Conservation (phyloP, 345 rosid genomes). For the Bruguiera sexangula region DNA sequence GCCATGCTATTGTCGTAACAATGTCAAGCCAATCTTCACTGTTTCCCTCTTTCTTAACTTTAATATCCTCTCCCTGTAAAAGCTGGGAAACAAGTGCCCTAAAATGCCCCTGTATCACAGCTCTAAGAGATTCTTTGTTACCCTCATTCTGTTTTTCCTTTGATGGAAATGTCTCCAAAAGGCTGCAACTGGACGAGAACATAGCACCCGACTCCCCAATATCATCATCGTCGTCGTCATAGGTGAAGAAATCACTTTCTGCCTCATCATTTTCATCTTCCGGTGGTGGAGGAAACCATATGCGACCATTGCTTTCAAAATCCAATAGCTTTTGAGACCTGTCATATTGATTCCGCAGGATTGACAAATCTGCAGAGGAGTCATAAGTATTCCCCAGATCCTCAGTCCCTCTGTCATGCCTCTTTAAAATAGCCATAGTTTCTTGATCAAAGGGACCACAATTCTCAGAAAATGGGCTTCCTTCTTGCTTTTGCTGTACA, state of each 20-base stretch:
- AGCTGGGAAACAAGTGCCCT: conserved; percentile 96
- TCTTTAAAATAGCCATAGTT: conserved; percentile 50
- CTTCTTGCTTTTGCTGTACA: conserved; percentile 71
- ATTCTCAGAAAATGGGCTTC: conserved; percentile 46
- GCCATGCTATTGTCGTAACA: conserved; percentile 79
- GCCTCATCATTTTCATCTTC: conserved; percentile 80
- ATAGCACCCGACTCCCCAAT: conserved; percentile 70
- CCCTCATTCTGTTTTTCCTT: conserved; percentile 64
- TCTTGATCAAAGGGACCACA: conserved; percentile 51
- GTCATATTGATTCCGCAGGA: conserved; percentile 35
- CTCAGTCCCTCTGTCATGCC: conserved; percentile 42
- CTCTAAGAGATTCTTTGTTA: conserved; percentile 67
- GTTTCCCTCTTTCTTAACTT: conserved; percentile 42
- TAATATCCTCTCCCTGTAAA: conserved; percentile 67
- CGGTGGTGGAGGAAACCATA: conserved; percentile 94
- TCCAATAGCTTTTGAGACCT: conserved; percentile 56
- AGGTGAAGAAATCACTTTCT: conserved; percentile 61
- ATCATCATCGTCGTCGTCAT: conserved; percentile 87
- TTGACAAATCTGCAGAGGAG: conserved; percentile 38
- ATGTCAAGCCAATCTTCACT: conserved; percentile 77
- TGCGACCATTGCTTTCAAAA: conserved; percentile 73
- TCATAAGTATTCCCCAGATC: conserved; percentile 51
- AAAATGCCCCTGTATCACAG: conserved; percentile 80
- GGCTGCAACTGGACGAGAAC: conserved; percentile 74
- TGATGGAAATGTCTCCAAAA: conserved; percentile 55